A percentile compares a stretch with the other conserved stretches of the same genome.
Evolutionary conservation across 1,139 yeast species (phyloP).

Genomic region (Geotrichum restrictum): DNA sequence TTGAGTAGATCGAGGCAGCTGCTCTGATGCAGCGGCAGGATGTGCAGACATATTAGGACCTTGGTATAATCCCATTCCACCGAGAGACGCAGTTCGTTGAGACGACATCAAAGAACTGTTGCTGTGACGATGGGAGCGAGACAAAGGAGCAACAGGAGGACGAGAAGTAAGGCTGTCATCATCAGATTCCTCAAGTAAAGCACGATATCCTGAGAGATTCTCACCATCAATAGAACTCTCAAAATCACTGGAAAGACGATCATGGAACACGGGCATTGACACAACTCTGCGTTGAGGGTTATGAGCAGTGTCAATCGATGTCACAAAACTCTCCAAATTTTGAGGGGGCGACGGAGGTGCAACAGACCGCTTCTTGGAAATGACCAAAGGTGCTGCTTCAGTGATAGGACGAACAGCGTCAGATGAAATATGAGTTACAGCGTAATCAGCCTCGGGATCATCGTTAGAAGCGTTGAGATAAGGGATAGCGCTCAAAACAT

Average conservation of each 20-base stretch:
- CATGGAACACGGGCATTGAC: conserved; percentile 13
- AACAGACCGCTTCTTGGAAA: conserved; percentile 7
- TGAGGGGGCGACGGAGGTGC: conserved; percentile 8
- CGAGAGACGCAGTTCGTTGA: conserved; percentile 3
- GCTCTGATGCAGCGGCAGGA: conserved; percentile 6
- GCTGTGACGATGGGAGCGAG: conserved; percentile 1
- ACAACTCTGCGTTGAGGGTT: conserved; percentile 11
- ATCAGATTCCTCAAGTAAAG: conserved; percentile 12
- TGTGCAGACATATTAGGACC: conserved; percentile 9
- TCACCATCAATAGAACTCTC: conserved; percentile 9
- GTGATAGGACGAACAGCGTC: conserved; percentile 7
- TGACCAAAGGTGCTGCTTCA: conserved; percentile 1
- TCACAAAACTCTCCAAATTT: conserved; percentile 15
- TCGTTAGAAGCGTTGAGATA: conserved; percentile 9
- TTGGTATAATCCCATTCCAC: neutral
- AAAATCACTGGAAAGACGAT: neutral
- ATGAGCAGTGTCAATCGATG: conserved; percentile 16
- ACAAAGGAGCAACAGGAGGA: neutral
- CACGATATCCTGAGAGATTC: conserved; percentile 15
- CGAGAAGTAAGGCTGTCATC: conserved; percentile 6
- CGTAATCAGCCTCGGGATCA: conserved; percentile 8
- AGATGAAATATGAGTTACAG: conserved; percentile 18
- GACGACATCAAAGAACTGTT: neutral
- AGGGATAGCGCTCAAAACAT: conserved; percentile 18
- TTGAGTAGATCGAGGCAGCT: conserved; percentile 4